These are phyloP conservation scores for Agaricus blazei DNA, from an alignment of 768 basidiomycete species.

Conservation along the genomic window DNA sequence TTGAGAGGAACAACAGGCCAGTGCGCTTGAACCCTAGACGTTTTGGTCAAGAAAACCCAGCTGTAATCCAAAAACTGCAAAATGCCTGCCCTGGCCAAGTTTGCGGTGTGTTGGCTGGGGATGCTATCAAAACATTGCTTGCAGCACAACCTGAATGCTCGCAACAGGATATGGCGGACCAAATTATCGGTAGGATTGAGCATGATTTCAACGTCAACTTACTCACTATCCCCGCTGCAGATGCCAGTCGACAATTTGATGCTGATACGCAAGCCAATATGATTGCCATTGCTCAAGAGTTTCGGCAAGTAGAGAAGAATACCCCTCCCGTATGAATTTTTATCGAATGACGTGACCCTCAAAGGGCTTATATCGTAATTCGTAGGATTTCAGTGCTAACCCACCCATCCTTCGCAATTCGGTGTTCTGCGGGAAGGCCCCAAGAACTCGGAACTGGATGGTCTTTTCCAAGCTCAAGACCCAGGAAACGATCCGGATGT, in stretches of 20 bases:
- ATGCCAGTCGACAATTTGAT: slow-evolving; percentile 49
- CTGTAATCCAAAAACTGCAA: slow-evolving; percentile 38
- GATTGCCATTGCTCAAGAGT: slow-evolving; percentile 47
- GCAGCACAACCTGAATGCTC: slow-evolving; percentile 48
- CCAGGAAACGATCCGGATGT: slow-evolving; percentile 45
- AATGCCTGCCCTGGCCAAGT: slow-evolving; percentile 43
- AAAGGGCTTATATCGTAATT: background rate
- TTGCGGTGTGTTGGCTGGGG: slow-evolving; percentile 44
- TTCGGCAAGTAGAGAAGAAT: slow-evolving; percentile 56
- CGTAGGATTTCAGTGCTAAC: slow-evolving; percentile 47
- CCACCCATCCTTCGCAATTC: slow-evolving; percentile 47
- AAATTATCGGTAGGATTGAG: slow-evolving; percentile 40
- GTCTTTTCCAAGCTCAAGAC: slow-evolving; percentile 49
- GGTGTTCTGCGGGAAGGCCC: slow-evolving; percentile 52
- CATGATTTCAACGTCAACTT: background rate
- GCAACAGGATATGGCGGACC: slow-evolving; percentile 54
- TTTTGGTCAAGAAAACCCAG: slow-evolving; percentile 47
- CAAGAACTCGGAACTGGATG: slow-evolving; percentile 42
- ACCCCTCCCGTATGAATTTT: slow-evolving; percentile 42
- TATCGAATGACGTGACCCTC: background rate
- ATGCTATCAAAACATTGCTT: slow-evolving; percentile 46
- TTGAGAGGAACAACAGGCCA: slow-evolving; percentile 42
- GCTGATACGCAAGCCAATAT: slow-evolving; percentile 43
- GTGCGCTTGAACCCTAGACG: slow-evolving; percentile 47
- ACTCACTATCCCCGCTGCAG: slow-evolving; percentile 19